phyloP scores from a whole-genome alignment of 345 rosid species.

The Eucalyptus pumila region DNA sequence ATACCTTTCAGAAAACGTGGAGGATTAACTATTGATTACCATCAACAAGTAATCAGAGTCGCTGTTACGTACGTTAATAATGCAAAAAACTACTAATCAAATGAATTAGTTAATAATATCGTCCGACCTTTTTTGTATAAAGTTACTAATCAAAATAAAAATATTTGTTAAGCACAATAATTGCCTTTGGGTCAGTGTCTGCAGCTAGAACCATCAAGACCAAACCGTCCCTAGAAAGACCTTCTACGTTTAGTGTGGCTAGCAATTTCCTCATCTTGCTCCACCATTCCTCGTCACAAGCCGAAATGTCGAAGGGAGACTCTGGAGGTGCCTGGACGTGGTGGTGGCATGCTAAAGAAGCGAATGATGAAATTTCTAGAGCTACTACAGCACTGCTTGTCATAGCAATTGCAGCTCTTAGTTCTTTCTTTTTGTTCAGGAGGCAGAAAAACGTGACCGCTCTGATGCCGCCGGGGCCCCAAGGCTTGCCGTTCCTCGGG shows the following conservation, averaged over 20 bases:
- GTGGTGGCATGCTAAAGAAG: background rate
- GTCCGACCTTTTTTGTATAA: no score
- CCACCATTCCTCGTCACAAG: background rate
- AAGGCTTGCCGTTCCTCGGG: constrained; percentile 23
- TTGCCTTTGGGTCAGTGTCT: no score
- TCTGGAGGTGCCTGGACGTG: background rate
- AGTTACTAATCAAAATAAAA: no score
- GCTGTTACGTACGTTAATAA: no score
- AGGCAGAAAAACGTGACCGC: background rate
- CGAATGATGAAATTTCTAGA: background rate
- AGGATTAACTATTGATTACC: no score
- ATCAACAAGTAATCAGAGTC: no score
- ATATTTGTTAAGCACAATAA: no score
- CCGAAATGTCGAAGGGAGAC: background rate
- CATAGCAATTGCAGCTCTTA: background rate
- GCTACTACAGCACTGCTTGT: background rate
- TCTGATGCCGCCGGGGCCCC: constrained; percentile 12
- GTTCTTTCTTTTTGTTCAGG: background rate
- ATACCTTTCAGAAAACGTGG: no score
- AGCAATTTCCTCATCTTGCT: background rate
- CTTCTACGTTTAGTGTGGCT: background rate
- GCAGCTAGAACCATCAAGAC: no score
- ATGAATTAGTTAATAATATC: no score
- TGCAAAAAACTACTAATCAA: no score
- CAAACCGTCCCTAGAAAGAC: no score